phyloP scores from a whole-genome alignment of 1,284 basidiomycete species.

The Boletus sp. region DNA sequence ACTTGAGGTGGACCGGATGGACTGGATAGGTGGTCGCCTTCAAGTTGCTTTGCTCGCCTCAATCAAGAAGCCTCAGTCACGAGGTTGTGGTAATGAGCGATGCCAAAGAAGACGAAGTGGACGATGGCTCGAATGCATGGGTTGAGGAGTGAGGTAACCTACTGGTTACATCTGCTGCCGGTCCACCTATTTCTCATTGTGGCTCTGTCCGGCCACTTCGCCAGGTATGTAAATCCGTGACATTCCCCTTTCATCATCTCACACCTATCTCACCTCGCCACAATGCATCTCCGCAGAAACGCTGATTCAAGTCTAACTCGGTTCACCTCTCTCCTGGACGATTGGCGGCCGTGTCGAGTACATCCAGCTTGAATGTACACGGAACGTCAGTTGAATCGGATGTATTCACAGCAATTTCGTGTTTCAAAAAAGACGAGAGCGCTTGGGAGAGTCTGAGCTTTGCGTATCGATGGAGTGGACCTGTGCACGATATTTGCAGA shows the following conservation, averaged over 20 bases:
- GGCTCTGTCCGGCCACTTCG: conserved; percentile 36
- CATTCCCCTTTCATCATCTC: conserved; percentile 35
- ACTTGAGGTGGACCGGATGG: conserved; percentile 56
- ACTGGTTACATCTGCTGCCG: background rate
- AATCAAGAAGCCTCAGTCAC: conserved; percentile 69
- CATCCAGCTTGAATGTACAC: conserved; percentile 21
- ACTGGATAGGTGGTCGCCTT: conserved; percentile 73
- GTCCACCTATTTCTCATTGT: conserved; percentile 29
- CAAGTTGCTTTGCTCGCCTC: no score
- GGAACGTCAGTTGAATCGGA: conserved; percentile 41
- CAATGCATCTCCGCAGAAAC: conserved; percentile 39
- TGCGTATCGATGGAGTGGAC: conserved; percentile 67
- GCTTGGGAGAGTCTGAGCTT: conserved; percentile 62
- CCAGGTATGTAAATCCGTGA: conserved; percentile 35
- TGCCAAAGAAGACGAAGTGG: conserved; percentile 68
- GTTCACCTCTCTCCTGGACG: conserved; percentile 14
- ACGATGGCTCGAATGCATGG: conserved; percentile 72
- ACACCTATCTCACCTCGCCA: conserved; percentile 35
- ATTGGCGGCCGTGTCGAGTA: conserved; percentile 20
- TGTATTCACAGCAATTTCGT: conserved; percentile 26
- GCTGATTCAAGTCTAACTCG: background rate
- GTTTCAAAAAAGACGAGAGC: conserved; percentile 43
- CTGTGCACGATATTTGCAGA: conserved; percentile 45
- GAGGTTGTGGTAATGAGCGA: conserved; percentile 50
- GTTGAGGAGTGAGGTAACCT: conserved; percentile 52